phyloP scores from a whole-genome alignment of 169 alveolate species.

The Eimeria necatrix region DNA sequence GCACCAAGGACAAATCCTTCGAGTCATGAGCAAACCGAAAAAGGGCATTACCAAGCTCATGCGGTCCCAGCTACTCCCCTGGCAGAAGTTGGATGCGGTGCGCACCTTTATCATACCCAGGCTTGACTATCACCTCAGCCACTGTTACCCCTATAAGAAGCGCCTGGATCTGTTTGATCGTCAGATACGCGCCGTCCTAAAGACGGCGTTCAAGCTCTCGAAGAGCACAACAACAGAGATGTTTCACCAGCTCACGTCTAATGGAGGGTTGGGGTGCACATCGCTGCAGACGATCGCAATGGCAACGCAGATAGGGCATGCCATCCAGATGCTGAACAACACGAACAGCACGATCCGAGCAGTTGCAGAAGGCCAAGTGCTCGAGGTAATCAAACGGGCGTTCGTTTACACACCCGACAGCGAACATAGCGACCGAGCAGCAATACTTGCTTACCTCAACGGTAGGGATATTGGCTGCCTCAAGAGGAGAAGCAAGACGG shows the following conservation, averaged over 20 bases:
- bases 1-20: constrained; percentile 6
- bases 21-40: constrained; percentile 1
- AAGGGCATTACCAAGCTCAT: neutral
- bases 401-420: neutral
- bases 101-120: neutral
- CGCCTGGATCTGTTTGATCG: neutral
- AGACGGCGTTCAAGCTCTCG: neutral
- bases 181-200: neutral
- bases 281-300: neutral
- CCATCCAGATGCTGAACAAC: neutral
- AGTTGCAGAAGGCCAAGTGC: constrained; percentile 4
- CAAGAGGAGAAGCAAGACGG: neutral
- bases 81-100: constrained; percentile 11
- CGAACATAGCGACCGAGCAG: neutral
- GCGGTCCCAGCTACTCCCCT: neutral
- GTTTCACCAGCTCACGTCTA: neutral
- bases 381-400: neutral
- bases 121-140: no score
- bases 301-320: neutral
- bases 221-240: neutral
- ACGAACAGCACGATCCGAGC: neutral
- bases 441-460: neutral
- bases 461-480: neutral
- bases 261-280: neutral
- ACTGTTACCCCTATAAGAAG: neutral